Evolutionary conservation across 1,284 basidiomycete genomes (phyloP), one percentile per base, ranked within the genome.

Genomic region (Ustilago trichophora): DNA sequence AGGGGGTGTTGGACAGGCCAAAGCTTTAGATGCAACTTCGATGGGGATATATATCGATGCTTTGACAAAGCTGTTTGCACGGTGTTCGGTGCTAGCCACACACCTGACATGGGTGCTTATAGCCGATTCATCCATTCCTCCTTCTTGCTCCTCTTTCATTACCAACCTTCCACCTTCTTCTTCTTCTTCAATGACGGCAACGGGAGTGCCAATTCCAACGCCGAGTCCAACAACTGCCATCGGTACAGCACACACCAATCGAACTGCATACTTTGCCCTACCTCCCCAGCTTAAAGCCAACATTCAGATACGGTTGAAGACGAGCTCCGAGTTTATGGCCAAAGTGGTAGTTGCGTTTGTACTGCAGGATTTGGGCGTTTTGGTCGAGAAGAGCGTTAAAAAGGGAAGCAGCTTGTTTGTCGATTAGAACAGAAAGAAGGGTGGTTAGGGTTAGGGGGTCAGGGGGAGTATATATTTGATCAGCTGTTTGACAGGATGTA

Each of bases 261-360:
- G 40, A 13, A 55, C 51, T 0, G 53, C 54, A 0, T 73, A 73
- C 24, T 34, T 25, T 1, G 60, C 57, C 1, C 40, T 72, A 3
- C 64, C 72, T 3, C 52, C 82, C 29, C 87, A 90, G 54, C 79
- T 89, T 52, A 88, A 88, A 54, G 75, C 80, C 27, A 85, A 86
- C 11, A 86, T 92, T 49, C 91, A 95, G 78, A 83, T 85, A 64
- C 89, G 89, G 75, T 85, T 98, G 50, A 88, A 86, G 72, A 87
- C 90, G 55, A 85, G 88, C 7, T 92, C 91, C 15, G 92, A 97
- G 74, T 98, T 98, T 82, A 92, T 96, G 70, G 90, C 90, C 6
- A 89, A 86, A 35, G 92, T 96, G 51, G 87, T 98, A 37, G 85
- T 96, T 51, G 91, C 91, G 9, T 96, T 96, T 82, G 91, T 98